Base-by-base conservation (phyloP, 1,284 basidiomycete species). In the Tylopilus microsporus region DNA sequence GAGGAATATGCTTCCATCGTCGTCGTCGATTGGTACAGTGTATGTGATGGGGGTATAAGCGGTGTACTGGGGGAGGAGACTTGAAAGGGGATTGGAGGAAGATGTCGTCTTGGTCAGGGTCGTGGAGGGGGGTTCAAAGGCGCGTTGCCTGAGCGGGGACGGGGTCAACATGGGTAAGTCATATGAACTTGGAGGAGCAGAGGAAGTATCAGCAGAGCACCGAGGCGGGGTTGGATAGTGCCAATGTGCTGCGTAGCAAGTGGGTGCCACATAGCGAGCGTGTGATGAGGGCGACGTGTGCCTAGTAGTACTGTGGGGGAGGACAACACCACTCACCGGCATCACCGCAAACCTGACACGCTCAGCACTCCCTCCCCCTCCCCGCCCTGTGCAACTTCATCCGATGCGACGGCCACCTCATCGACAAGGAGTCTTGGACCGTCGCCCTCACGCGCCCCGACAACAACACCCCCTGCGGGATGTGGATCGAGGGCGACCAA, bases 121-220 rank as follows among this genome's bases (percentile, higher is more conserved):
- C 69, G 42, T 68, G 64, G 60, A 77, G 75, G 71, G 65, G 21
- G 69, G 59, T 42, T 72, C 73, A 30, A 77, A 68, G 16, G 73
- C 71, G 19, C 70, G 71, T 64, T 75, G 75, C 55, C 80, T 76
- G 59, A 84, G 76, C 18, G 84, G 85, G 7, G 86, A 87, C 21
- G 84, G 82, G 2, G 85, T 81, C 59, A 82, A 77, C 78, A 85
- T 80, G 51, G 83, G 79, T 43, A 81, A 78, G 66, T 79, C 77
- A 64, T 75, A 81, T 50, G 74, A n/a, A n/a, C n/a, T n/a, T n/a
- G n/a, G 57, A 61, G 73, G 75, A 63, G 63, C 59, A 58, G 68
- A 65, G 39, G 57, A 59, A 19, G 66, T 45, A 25, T 67, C 64
- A 53, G 65, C 54, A 49, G 66, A 65, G 55, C n/a, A 53, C 50